Evolutionary conservation across 352 stramenopile genomes (phyloP).

Genomic region (Elongisporangium prolatum): DNA sequence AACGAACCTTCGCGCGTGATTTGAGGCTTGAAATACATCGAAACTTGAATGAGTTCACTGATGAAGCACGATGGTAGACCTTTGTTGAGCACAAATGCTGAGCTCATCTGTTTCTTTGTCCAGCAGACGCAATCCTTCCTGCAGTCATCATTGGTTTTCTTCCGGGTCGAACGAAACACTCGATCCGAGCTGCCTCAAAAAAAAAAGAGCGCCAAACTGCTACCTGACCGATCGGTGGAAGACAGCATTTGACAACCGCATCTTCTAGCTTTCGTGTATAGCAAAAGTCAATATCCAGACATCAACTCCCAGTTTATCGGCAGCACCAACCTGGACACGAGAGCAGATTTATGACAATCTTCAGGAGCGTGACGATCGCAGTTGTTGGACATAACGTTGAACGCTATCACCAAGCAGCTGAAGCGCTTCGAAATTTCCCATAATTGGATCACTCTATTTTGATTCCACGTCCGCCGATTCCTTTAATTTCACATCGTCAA

Average conservation of each 20-base stretch:
- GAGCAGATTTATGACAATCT: constrained; percentile 84
- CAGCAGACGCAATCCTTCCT: constrained; percentile 53
- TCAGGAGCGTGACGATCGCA: constrained; percentile 75
- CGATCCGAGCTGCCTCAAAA: constrained; percentile 40
- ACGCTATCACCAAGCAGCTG: constrained; percentile 73
- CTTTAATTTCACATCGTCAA: constrained; percentile 52
- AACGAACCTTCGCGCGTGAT: constrained; percentile 71
- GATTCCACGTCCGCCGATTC: constrained; percentile 7
- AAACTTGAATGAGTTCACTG: constrained; percentile 38
- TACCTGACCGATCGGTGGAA: constrained; percentile 69
- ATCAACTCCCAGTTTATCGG: constrained; percentile 1
- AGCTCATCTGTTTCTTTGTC: constrained; percentile 73
- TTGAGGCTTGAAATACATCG: constrained; percentile 77
- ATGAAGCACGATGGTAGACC: constrained; percentile 43
- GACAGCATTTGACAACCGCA: constrained; percentile 71
- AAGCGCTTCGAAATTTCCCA: constrained; percentile 59
- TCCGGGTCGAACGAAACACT: constrained; percentile 25
- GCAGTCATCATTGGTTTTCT: constrained; percentile 22
- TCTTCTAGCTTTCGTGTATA: constrained; percentile 65
- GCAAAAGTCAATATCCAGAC: background rate
- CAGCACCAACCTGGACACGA: constrained; percentile 55
- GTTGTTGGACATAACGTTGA: constrained; percentile 61
- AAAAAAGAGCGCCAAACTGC: constrained; percentile 69
- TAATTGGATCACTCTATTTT: background rate
- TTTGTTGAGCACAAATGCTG: constrained; percentile 35